A percentile compares a stretch with the other conserved stretches of the same genome.
phyloP scores from a whole-genome alignment of 345 rosid species.

The Diplotaxis tenuifolia region DNA sequence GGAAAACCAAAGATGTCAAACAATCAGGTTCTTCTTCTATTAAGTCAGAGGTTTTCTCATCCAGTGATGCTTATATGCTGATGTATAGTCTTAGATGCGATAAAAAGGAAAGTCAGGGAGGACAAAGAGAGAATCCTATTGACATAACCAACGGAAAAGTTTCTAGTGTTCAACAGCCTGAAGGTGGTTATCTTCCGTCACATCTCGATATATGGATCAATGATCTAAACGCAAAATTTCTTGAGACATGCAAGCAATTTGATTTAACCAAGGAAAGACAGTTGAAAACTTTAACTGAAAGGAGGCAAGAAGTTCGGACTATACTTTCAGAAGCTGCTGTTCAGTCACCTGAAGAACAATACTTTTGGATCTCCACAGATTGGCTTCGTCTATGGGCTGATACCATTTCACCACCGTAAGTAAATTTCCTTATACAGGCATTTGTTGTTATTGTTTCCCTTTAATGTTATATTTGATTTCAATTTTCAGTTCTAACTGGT shows the following conservation, averaged over 20 bases:
- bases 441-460: conserved; percentile 13
- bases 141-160: conserved; percentile 40
- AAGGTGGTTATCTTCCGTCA: conserved; percentile 57
- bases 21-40: conserved; percentile 41
- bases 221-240: conserved; percentile 52
- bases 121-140: conserved; percentile 23
- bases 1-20: conserved; percentile 39
- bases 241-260: conserved; percentile 60
- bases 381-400: conserved; percentile 99
- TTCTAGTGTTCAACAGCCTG: conserved; percentile 38
- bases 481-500: conserved; percentile 14
- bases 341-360: conserved; percentile 60
- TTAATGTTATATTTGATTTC: conserved; percentile 8
- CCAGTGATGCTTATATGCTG: conserved; percentile 91
- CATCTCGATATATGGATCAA: conserved; percentile 61
- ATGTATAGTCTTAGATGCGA: conserved; percentile 72
- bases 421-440: conserved; percentile 13
- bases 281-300: conserved; percentile 50
- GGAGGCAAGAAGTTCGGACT: conserved; percentile 82
- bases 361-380: conserved; percentile 74
- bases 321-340: conserved; percentile 84
- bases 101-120: conserved; percentile 44
- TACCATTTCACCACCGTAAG: conserved; percentile 67
- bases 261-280: conserved; percentile 57
- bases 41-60: conserved; percentile 63